phyloP scores from a whole-genome alignment of 1,139 yeast genomes.

The Yueomyces sp. region DNA sequence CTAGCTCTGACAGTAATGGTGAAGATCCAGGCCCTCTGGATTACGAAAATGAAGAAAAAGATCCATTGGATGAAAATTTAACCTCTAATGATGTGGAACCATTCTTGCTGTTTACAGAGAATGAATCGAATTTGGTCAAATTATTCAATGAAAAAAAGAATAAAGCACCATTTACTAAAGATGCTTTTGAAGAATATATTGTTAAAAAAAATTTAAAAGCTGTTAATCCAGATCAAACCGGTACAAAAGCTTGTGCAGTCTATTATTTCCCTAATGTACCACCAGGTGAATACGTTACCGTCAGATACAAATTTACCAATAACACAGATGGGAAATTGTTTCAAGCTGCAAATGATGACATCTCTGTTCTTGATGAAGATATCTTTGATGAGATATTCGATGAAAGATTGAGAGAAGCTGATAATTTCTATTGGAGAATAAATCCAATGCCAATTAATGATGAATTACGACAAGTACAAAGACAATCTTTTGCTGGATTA shows the following conservation, averaged over 20 bases:
- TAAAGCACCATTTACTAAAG: conserved; percentile 50
- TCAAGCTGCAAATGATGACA: conserved; percentile 13
- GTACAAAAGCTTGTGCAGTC: conserved; percentile 76
- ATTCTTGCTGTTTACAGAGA: conserved; percentile 68
- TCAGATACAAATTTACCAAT: conserved; percentile 61
- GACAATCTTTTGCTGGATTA: conserved; percentile 92
- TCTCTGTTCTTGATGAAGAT: conserved; percentile 59
- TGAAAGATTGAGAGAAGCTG: conserved; percentile 79
- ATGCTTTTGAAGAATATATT: conserved; percentile 81
- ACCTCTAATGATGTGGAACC: conserved; percentile 42
- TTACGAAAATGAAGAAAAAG: conserved; percentile 7
- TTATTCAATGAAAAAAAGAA: conserved; percentile 55
- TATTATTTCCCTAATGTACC: conserved; percentile 74
- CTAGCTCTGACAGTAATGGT: conserved; percentile 4
- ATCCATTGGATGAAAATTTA: conserved; percentile 22
- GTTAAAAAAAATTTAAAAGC: conserved; percentile 47
- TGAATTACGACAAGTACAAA: conserved; percentile 71
- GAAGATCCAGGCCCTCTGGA: neutral
- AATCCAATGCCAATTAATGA: conserved; percentile 80
- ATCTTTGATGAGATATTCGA: conserved; percentile 64
- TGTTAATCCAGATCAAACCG: conserved; percentile 55
- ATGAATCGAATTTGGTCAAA: conserved; percentile 66
- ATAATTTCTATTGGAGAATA: conserved; percentile 84
- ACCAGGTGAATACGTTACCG: conserved; percentile 79
- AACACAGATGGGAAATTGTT: conserved; percentile 16